Evolutionary conservation across 179 eudicot genomes (phyloP).

Genomic region (Corrigiola litoralis): DNA sequence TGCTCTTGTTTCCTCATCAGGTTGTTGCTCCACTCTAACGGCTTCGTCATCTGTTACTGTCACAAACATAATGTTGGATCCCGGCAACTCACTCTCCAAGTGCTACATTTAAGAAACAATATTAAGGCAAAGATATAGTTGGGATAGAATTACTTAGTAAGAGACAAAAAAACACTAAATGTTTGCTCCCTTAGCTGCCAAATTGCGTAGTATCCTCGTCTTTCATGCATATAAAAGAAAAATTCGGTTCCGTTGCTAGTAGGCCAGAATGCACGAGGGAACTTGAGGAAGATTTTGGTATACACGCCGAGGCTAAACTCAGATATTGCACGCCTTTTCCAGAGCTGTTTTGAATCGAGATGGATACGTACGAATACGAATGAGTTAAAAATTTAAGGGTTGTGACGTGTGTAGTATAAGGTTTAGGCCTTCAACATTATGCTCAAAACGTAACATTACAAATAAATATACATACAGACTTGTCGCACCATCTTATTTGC

Average conservation of each 20-base stretch:
- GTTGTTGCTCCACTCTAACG: slow-evolving; percentile 21
- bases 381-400: too few species aligned
- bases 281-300: slow-evolving; percentile 27
- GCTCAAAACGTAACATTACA: too few species aligned
- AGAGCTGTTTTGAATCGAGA: slow-evolving; percentile 7
- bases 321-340: slow-evolving; percentile 17
- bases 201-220: slow-evolving; percentile 27
- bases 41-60: slow-evolving; percentile 23
- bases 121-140: too few species aligned
- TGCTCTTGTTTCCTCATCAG: slow-evolving; percentile 24
- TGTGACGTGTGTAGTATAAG: too few species aligned
- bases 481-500: too few species aligned
- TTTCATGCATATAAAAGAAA: slow-evolving; percentile 21
- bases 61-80: slow-evolving; percentile 26
- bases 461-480: too few species aligned
- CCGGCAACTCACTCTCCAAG: slow-evolving; percentile 27
- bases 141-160: too few species aligned
- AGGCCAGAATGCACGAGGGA: slow-evolving; percentile 27
- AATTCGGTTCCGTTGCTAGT: slow-evolving; percentile 16
- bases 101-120: slow-evolving; percentile 24
- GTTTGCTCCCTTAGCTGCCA: slow-evolving; percentile 18
- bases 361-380: too few species aligned
- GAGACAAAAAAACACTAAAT: background rate
- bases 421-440: too few species aligned
- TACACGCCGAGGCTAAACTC: slow-evolving; percentile 15